Base-by-base conservation (phyloP, 1,139 yeast species). In the Candida mesenterica region DNA sequence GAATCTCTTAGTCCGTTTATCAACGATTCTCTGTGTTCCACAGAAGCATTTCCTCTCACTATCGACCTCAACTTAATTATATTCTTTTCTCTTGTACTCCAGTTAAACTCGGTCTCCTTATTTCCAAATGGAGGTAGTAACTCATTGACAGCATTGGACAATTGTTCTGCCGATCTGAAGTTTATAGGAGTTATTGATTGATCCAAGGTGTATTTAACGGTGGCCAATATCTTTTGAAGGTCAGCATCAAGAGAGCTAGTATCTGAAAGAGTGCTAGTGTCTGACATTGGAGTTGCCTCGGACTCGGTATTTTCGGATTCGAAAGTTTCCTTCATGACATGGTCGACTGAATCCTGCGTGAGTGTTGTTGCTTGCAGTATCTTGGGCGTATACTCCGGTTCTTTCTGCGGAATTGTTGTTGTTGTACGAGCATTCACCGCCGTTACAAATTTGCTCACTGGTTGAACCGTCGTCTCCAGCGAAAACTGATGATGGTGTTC, bases 31-130 rank as follows among this genome's bases (percentile, higher is more conserved):
- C 67, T 65, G 43, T 57, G 73, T 1, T 69, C 68, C 0, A 38
- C 37, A 1, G 50, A 33, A 1, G 65, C 60, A 49, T 81, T 77
- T 2, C 90, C 90, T 28, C 89, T 63, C 3, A 87, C 47, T 2
- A 84, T 52, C 2, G 73, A 65, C 38, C 97, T 68, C 26, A 88
- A 53, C 35, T 68, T 71, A 2, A 73, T 50, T 2, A 89, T 72
- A 38, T 65, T 65, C 38, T 72, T 72, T 49, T 90, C 97, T 50
- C 99, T 71, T 1, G 55, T 50, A 17, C 69, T 62, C 99, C 99
- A 92, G 53, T 92, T 92, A 42, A 72, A 72, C 53, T 94, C 98
- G 0, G 95, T 83, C 57, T 94, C 98, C 49, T 82, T 88, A 2
- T 81, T 82, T n/a, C 71, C 73, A 51, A 92, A 87, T 12, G 58